Evolutionary conservation across 2,329 filamentous ascomycete genomes (phyloP), one percentile per base, ranked within the genome.

Genomic region (Colletotrichum lupini): DNA sequence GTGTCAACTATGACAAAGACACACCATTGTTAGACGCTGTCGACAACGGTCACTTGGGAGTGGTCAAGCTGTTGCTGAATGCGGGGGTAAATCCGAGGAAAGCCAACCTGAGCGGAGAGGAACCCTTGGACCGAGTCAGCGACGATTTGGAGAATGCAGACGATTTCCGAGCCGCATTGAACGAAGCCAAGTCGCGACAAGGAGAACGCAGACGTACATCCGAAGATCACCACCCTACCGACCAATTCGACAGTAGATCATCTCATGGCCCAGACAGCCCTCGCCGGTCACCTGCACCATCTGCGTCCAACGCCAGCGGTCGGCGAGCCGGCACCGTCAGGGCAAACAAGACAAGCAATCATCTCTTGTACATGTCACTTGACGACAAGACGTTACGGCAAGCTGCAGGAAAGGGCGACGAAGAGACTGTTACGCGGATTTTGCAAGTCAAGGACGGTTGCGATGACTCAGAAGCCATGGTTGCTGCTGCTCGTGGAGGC

Each of bases 11-110:
- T 78, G 93, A 95, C 77, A 95, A 94, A 78, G 97, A 99, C 78
- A 98, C 97, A 0, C 97, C 97, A 32, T 88, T 99, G 46, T 92
- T 99, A 67, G 97, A 99, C 85, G 97, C 97, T 5, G 95, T 98
- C 32, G 97, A 98, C 77, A 99, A 99, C 78, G 94, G 94, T 1
- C 95, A 99, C 80, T 81, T 98, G 8, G 94, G 93, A 22, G 96
- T 98, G 4, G 94, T 99, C 55, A 94, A 92, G 78, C 86, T 98
- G 11, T 85, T 99, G 42, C 87, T 99, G 2, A 91, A 93, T 68
- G 93, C 95, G 69, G 96, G 95, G 12, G 96, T 97, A 14, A 97
- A 99, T 79, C 97, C 97, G 61, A 92, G 95, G 62, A 94, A 95
- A 76, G 92, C 95, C 59, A 98, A 98, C 80, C 92, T 94, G n/a